phyloP scores from a whole-genome alignment of 768 basidiomycete genomes.

The Lactarius indigo region DNA sequence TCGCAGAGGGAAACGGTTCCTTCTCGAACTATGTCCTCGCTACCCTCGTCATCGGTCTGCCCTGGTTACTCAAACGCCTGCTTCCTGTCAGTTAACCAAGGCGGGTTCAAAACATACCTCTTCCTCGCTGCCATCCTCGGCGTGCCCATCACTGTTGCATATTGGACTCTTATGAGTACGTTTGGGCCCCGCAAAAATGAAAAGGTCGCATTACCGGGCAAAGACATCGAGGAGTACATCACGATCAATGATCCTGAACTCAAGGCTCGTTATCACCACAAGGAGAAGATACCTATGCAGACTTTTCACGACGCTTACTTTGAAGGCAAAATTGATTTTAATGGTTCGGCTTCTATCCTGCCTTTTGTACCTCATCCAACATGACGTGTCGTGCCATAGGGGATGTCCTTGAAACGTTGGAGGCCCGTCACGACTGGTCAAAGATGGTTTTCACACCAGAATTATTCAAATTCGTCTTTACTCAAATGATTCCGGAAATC shows the following conservation, averaged over 20 bases:
- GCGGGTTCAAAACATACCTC: constrained; percentile 82
- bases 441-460: constrained; percentile 87
- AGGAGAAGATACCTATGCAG: constrained; percentile 96
- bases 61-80: constrained; percentile 79
- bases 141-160: constrained; percentile 72
- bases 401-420: constrained; percentile 90
- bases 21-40: constrained; percentile 84
- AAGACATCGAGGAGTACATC: constrained; percentile 86
- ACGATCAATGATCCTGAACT: constrained; percentile 83
- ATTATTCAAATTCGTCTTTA: constrained; percentile 92
- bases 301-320: constrained; percentile 97
- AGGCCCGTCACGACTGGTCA: constrained; percentile 94
- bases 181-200: constrained; percentile 81
- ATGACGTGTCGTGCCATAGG: constrained; percentile 42
- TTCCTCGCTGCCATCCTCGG: constrained; percentile 75
- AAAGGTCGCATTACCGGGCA: constrained; percentile 80
- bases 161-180: constrained; percentile 86
- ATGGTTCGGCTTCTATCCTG: constrained; percentile 51
- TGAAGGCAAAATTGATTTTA: constrained; percentile 93
- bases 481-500: constrained; percentile 87
- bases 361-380: constrained; percentile 15
- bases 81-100: constrained; percentile 78
- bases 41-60: constrained; percentile 69
- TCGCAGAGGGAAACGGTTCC: constrained; percentile 80
- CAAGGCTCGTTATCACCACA: constrained; percentile 73